Evolutionary conservation across 208 protist genomes (phyloP).

Genomic region (Wallacemonas rigidus): DNA sequence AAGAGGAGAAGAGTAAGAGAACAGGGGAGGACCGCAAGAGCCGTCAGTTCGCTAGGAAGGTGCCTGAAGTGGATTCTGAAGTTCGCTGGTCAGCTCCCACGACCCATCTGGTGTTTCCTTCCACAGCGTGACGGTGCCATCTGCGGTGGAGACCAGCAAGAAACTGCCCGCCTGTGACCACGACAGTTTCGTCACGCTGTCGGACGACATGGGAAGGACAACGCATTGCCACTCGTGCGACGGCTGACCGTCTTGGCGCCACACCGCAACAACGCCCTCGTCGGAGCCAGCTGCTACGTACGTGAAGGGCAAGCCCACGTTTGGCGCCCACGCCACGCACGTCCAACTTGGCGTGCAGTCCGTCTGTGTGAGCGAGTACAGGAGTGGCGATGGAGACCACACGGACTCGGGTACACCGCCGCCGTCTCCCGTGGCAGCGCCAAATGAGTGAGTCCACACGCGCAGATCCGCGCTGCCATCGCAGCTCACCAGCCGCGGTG

Average conservation of each 20-base stretch:
- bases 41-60: no score
- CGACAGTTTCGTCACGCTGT: slow-evolving; percentile 72
- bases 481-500: slow-evolving; percentile 82
- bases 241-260: slow-evolving; percentile 67
- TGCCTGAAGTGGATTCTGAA: slow-evolving; percentile 28
- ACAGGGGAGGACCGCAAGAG: no score
- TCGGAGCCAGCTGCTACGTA: slow-evolving; percentile 83
- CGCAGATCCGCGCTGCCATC: slow-evolving; percentile 48
- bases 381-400: slow-evolving; percentile 52
- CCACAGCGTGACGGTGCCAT: slow-evolving; percentile 78
- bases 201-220: slow-evolving; percentile 30
- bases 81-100: slow-evolving; percentile 68
- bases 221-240: slow-evolving; percentile 49
- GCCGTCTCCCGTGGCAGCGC: slow-evolving; percentile 5
- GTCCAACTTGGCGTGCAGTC: slow-evolving; percentile 43
- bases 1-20: no score
- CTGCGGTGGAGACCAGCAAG: slow-evolving; percentile 74
- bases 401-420: slow-evolving; percentile 31
- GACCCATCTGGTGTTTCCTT: slow-evolving; percentile 56
- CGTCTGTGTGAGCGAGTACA: slow-evolving; percentile 20
- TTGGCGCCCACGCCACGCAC: slow-evolving; percentile 81
- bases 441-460: slow-evolving; percentile 67
- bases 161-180: slow-evolving; percentile 86
- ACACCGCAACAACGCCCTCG: slow-evolving; percentile 77
- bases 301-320: slow-evolving; percentile 73